Evolutionary conservation across 1,284 basidiomycete species (phyloP).

Genomic region (Sanghuangporus weigelae): DNA sequence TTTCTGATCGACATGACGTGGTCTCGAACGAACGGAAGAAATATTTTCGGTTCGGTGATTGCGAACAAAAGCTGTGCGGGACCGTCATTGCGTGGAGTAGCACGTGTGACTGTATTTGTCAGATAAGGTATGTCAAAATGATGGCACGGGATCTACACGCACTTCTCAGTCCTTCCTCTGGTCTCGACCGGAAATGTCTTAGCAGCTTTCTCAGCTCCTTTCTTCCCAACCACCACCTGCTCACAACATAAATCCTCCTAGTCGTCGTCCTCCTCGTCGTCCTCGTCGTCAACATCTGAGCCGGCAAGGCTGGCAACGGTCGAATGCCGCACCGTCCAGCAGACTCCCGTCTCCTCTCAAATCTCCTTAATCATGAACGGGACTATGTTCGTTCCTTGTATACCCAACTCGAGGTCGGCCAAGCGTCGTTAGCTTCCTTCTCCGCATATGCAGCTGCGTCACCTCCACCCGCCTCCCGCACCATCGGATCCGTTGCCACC

Average conservation of each 20-base stretch:
- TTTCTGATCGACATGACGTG: too few relatives aligned
- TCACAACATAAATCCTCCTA: too few relatives aligned
- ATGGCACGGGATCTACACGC: not conserved
- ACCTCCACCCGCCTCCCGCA: conserved; percentile 47
- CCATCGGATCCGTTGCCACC: conserved; percentile 54
- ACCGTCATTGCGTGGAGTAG: too few relatives aligned
- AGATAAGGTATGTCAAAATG: too few relatives aligned
- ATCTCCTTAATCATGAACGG: conserved; percentile 64
- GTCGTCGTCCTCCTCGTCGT: too few relatives aligned
- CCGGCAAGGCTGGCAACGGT: not conserved
- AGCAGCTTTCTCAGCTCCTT: not conserved
- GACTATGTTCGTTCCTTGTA: conserved; percentile 60
- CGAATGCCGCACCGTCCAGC: conserved; percentile 66
- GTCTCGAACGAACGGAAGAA: too few relatives aligned
- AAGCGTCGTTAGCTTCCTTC: conserved; percentile 58
- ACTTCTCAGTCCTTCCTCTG: not conserved
- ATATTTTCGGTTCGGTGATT: too few relatives aligned
- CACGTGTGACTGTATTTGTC: too few relatives aligned
- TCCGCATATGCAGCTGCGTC: conserved; percentile 69
- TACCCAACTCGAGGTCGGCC: conserved; percentile 51
- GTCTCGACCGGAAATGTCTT: not conserved
- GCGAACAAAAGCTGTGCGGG: too few relatives aligned
- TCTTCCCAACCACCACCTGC: not conserved
- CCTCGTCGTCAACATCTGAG: not conserved
- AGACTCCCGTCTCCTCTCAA: conserved; percentile 63